Evolutionary conservation across 495 filamentous ascomycete genomes (phyloP), one percentile per base, ranked within the genome.

Genomic region (Bathelium albidoporum): DNA sequence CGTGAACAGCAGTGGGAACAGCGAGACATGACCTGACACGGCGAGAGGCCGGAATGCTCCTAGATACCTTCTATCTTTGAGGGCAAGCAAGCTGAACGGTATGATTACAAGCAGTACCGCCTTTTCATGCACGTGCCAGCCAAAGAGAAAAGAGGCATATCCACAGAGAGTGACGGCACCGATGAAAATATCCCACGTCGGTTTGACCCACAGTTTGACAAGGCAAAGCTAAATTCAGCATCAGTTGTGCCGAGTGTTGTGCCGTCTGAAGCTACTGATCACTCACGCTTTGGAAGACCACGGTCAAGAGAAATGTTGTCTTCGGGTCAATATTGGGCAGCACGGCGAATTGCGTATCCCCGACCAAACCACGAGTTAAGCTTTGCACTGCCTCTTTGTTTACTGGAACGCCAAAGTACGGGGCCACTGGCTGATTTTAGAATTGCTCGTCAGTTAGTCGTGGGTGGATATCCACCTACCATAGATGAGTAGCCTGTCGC

Each of bases 71-170:
- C 94, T 84, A 73, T 97, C 93, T 73, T 87, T 90, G 53, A 98
- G 84, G 2, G 94, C 93, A 62, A 98, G 88, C 63, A 98, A 82
- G 68, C 88, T 93, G 80, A 98, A 97, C 0, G 94, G 94, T 62
- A 97, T 89, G 68, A 98, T 89, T 69, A 97, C 88, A 59, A 97
- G 81, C 16, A 98, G 85, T 32, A 98, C 89, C 7, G 94, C 94
- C 71, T 98, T 98, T 69, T 98, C 94, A 69, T 98, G 94, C 22
- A 98, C 94, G 70, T 98, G 94, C 94, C 94, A 98, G 59, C 94
- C 93, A 64, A 97, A 97, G 24, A 98, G 81, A 77, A 98, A 98
- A 0, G 94, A 96, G 0, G 92, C 89, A 68, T 95, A 98, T 59
- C 89, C 94, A 69, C 93, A 97, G n/a, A 97, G 85, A 1, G 91